Conservation (phyloP, 768 basidiomycete genomes). For the Solioccasus polychromus region DNA sequence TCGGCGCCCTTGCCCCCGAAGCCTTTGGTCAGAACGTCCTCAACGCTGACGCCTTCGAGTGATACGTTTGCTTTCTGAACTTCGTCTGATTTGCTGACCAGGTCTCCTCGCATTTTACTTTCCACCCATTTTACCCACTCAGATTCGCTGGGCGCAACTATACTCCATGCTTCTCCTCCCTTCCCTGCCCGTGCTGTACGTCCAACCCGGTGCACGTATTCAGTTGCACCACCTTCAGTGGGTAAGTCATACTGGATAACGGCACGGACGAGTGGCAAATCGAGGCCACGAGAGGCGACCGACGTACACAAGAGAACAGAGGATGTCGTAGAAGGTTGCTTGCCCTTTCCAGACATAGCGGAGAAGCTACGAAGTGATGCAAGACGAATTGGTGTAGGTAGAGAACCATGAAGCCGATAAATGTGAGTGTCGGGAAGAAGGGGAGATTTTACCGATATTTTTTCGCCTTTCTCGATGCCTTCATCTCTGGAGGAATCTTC, state of each 20-base stretch:
- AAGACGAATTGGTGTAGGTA: slow-evolving; percentile 76
- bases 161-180: slow-evolving; percentile 94
- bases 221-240: slow-evolving; percentile 93
- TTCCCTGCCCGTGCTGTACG: slow-evolving; percentile 95
- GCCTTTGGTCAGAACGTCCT: slow-evolving; percentile 71
- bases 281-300: slow-evolving; percentile 97
- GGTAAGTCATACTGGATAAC: slow-evolving; percentile 97
- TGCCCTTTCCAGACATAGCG: slow-evolving; percentile 33
- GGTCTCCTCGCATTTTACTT: slow-evolving; percentile 66
- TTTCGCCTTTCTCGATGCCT: slow-evolving; percentile 30
- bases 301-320: slow-evolving; percentile 93
- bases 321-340: slow-evolving; percentile 35
- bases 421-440: slow-evolving; percentile 80
- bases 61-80: slow-evolving; percentile 40
- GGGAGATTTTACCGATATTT: slow-evolving; percentile 60
- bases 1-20: slow-evolving; percentile 83
- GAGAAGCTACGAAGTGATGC: slow-evolving; percentile 84
- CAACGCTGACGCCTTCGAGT: slow-evolving; percentile 61
- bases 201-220: slow-evolving; percentile 96
- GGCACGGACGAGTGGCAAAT: slow-evolving; percentile 89
- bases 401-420: slow-evolving; percentile 90
- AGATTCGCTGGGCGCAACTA: slow-evolving; percentile 82
- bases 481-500: slow-evolving; percentile 25
- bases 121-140: slow-evolving; percentile 93
- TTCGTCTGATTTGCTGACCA: slow-evolving; percentile 23